Evolutionary conservation across 129 eudicot genomes (phyloP).

Genomic region (Oenanthe sinensis): DNA sequence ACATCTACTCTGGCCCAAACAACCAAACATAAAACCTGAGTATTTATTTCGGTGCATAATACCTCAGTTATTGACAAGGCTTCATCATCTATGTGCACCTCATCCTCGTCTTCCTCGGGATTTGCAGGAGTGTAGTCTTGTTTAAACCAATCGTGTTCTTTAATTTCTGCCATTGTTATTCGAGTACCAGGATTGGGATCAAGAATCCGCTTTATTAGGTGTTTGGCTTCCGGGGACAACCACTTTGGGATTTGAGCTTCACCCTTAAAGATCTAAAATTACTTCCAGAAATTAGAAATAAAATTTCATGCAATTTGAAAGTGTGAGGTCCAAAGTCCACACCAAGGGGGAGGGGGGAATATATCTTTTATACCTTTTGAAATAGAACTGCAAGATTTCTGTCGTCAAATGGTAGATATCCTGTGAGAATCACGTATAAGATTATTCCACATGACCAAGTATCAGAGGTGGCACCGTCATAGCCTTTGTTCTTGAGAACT

Average conservation of each 20-base stretch:
- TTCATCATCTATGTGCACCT: conserved; percentile 45
- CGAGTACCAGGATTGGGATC: conserved; percentile 77
- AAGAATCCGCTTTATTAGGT: conserved; percentile 69
- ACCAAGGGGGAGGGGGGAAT: not conserved
- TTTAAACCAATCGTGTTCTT: conserved; percentile 70
- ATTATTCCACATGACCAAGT: conserved; percentile 99
- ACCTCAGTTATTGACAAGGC: conserved; percentile 48
- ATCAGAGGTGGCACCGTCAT: conserved; percentile 84
- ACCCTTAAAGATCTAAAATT: conserved; percentile 75
- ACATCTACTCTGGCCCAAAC: not conserved
- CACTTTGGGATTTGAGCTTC: conserved; percentile 84
- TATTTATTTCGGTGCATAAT: conserved; percentile 20
- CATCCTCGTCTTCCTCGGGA: conserved; percentile 63
- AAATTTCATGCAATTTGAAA: not conserved
- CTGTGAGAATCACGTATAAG: conserved; percentile 77
- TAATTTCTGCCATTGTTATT: conserved; percentile 61
- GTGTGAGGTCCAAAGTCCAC: not conserved
- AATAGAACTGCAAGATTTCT: conserved; percentile 92
- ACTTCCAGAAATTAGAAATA: conserved; percentile 1
- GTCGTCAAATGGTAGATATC: conserved; percentile 92
- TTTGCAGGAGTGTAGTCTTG: conserved; percentile 56
- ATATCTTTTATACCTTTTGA: conserved; percentile 53
- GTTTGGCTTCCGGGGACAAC: conserved; percentile 72
- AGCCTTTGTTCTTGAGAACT: conserved; percentile 74
- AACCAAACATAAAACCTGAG: not conserved